These are phyloP conservation scores for Metschnikowia henanensis DNA, from an alignment of 805 yeast genomes.

Conservation along the genomic window DNA sequence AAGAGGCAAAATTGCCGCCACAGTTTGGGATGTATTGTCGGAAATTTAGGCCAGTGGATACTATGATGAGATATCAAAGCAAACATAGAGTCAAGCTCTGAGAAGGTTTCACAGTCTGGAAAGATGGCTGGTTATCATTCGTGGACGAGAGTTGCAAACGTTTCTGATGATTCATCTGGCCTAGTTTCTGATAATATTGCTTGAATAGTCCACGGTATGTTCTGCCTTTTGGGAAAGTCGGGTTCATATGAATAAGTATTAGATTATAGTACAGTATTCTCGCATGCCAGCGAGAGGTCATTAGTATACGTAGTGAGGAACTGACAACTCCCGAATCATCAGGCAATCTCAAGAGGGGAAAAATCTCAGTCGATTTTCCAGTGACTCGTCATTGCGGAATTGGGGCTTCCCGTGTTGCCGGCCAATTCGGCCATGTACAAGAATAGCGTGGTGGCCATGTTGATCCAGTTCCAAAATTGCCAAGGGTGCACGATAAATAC, in stretches of 20 bases:
- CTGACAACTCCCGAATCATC: neutral
- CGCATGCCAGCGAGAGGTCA: conserved; percentile 1
- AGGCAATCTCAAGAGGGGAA: neutral
- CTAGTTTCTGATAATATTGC: conserved; percentile 8
- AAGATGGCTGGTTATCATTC: conserved; percentile 42
- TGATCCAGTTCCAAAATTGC: conserved; percentile 98
- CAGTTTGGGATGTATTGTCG: conserved; percentile 12
- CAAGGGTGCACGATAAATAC: conserved; percentile 60
- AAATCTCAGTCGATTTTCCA: conserved; percentile 38
- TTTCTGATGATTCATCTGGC: conserved; percentile 28
- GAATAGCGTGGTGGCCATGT: conserved; percentile 76
- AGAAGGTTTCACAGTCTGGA: conserved; percentile 52
- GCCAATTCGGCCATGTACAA: conserved; percentile 78
- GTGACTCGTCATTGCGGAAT: conserved; percentile 42
- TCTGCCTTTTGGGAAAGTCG: neutral
- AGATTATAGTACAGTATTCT: conserved; percentile 7
- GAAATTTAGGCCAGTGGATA: conserved; percentile 15
- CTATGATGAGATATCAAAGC: conserved; percentile 73
- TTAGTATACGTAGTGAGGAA: conserved; percentile 1
- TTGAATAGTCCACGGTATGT: conserved; percentile 8
- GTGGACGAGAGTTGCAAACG: conserved; percentile 71
- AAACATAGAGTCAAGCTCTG: conserved; percentile 94
- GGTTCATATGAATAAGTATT: neutral
- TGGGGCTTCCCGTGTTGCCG: conserved; percentile 31
- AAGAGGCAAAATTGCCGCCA: conserved; percentile 6